Conservation (phyloP, 495 filamentous ascomycete genomes). For the Penicillium pancosmium region DNA sequence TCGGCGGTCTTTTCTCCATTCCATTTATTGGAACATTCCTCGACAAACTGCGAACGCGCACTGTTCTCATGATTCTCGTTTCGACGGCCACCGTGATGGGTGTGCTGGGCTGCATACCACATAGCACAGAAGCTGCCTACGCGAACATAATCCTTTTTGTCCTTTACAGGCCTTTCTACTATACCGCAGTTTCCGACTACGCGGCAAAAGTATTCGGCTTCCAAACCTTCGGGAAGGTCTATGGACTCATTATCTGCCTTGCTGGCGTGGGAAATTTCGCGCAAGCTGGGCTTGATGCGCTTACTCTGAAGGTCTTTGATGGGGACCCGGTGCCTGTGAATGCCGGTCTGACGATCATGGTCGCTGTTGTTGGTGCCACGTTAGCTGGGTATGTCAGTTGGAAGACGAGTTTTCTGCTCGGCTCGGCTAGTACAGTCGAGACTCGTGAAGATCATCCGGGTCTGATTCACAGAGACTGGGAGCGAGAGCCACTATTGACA, state of each 20-base stretch:
- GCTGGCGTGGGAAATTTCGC: slow-evolving; percentile 86
- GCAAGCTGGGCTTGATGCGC: slow-evolving; percentile 78
- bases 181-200: slow-evolving; percentile 70
- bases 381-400: slow-evolving; percentile 64
- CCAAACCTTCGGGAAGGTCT: slow-evolving; percentile 91
- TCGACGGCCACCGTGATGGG: slow-evolving; percentile 75
- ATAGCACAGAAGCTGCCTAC: slow-evolving; percentile 69
- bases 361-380: slow-evolving; percentile 58
- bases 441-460: background rate
- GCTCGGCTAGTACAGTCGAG: background rate
- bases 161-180: slow-evolving; percentile 57
- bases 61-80: slow-evolving; percentile 76
- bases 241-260: slow-evolving; percentile 90
- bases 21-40: slow-evolving; percentile 87
- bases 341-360: slow-evolving; percentile 61
- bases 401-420: slow-evolving; percentile 23
- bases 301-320: slow-evolving; percentile 72
- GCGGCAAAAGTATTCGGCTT: slow-evolving; percentile 96
- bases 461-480: background rate
- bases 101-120: slow-evolving; percentile 71
- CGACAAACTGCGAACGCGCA: slow-evolving; percentile 73
- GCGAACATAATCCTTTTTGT: slow-evolving; percentile 79
- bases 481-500: slow-evolving; percentile 2
- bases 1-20: slow-evolving; percentile 81
- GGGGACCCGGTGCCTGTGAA: slow-evolving; percentile 82